Evolutionary conservation across 2,329 filamentous ascomycete species (phyloP).

Genomic region (Trematosphaeria pertusa): DNA sequence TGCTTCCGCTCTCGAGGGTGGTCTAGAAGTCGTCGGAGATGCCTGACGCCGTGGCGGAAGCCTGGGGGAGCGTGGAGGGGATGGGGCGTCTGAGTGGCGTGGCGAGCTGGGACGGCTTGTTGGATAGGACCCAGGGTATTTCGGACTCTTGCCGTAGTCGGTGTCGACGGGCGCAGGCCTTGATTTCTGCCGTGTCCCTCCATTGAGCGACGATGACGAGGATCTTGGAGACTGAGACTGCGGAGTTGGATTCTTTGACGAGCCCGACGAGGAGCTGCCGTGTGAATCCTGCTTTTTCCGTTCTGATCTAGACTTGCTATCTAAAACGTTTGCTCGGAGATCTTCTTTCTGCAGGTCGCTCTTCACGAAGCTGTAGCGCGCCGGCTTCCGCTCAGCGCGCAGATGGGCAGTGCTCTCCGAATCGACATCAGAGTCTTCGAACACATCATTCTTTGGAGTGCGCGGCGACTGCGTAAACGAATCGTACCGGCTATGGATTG

Average conservation of each 20-base stretch:
- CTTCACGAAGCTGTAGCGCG: slow-evolving; percentile 50
- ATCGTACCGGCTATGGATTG: slow-evolving; percentile 36
- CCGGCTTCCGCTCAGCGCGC: slow-evolving; percentile 39
- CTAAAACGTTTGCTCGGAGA: slow-evolving; percentile 32
- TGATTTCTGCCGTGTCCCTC: slow-evolving; percentile 20
- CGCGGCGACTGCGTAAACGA: slow-evolving; percentile 23
- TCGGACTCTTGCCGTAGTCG: slow-evolving; percentile 17
- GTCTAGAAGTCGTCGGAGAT: slow-evolving; percentile 35
- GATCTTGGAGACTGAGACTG: slow-evolving; percentile 39
- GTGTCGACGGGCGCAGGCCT: slow-evolving; percentile 29
- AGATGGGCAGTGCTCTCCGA: slow-evolving; percentile 32
- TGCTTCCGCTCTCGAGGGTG: slow-evolving; percentile 33
- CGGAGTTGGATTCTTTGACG: slow-evolving; percentile 32
- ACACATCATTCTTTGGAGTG: slow-evolving; percentile 29
- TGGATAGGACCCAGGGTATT: slow-evolving; percentile 22
- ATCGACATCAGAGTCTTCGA: slow-evolving; percentile 43
- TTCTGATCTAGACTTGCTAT: slow-evolving; percentile 26
- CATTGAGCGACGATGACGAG: slow-evolving; percentile 39
- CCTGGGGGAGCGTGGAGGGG: slow-evolving; percentile 39
- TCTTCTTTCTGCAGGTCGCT: slow-evolving; percentile 45
- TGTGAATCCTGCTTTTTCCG: slow-evolving; percentile 22
- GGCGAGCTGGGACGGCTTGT: slow-evolving; percentile 38
- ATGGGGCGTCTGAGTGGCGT: slow-evolving; percentile 20
- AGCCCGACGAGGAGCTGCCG: slow-evolving; percentile 28
- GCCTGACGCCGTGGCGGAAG: slow-evolving; percentile 30